Evolutionary conservation across 208 protist species (phyloP).

Genomic region (Crithidia fasciculata): DNA sequence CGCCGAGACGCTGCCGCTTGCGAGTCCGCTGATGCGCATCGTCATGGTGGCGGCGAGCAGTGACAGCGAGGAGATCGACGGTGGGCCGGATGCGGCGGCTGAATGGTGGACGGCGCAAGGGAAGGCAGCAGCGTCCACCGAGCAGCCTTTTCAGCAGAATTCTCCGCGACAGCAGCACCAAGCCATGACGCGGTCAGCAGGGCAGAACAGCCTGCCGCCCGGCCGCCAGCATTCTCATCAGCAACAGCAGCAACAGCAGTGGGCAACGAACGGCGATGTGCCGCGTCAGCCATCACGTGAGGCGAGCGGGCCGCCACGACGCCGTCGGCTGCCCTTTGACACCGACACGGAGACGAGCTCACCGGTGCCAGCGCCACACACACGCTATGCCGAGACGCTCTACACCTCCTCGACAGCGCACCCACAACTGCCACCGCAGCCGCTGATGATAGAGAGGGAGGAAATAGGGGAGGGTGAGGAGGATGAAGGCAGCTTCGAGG

Average conservation of each 20-base stretch:
- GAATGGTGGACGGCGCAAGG: not conserved
- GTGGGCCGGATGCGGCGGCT: not conserved
- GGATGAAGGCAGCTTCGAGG: too few relatives aligned
- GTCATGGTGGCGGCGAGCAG: slow-evolving; percentile 25
- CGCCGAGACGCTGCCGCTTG: slow-evolving; percentile 37
- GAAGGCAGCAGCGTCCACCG: not conserved
- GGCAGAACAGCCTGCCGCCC: not conserved
- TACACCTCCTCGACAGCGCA: too few relatives aligned
- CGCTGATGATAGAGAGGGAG: too few relatives aligned
- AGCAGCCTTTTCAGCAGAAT: not conserved
- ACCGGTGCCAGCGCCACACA: not conserved
- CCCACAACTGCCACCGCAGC: too few relatives aligned
- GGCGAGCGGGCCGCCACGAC: not conserved
- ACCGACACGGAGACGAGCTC: not conserved
- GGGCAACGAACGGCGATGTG: not conserved
- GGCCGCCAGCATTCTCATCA: not conserved
- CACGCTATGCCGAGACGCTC: too few relatives aligned
- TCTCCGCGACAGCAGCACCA: not conserved
- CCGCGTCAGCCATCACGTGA: not conserved
- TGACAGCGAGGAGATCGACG: not conserved
- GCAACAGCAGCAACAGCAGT: slow-evolving; percentile 1
- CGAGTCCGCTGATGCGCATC: slow-evolving; percentile 34
- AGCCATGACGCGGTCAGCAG: not conserved
- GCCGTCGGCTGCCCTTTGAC: slow-evolving; percentile 13
- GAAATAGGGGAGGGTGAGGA: too few relatives aligned